These are phyloP conservation scores for Daldinia decipiens DNA, from an alignment of 495 filamentous ascomycete genomes.

Conservation along the genomic window DNA sequence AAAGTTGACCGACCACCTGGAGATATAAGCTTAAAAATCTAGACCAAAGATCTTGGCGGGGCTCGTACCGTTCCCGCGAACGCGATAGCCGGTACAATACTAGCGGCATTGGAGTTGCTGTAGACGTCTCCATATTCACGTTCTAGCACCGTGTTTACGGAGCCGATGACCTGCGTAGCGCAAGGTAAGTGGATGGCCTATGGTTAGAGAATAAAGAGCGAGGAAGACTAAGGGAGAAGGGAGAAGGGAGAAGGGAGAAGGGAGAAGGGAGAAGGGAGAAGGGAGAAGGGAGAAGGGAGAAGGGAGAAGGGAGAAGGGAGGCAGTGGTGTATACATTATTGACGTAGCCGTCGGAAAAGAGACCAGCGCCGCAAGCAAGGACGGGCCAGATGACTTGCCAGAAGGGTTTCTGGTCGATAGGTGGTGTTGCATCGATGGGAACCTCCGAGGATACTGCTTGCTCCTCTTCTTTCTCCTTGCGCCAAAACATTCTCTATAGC, in stretches of 20 bases:
- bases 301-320: too few relatives aligned
- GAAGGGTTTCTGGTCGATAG: constrained; percentile 48
- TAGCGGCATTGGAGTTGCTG: constrained; percentile 69
- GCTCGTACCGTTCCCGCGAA: constrained; percentile 79
- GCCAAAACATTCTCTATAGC: constrained; percentile 33
- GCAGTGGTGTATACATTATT: constrained; percentile 69
- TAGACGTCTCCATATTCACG: constrained; percentile 72
- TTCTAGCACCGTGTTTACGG: constrained; percentile 75
- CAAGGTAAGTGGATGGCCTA: constrained; percentile 15
- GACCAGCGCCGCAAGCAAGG: constrained; percentile 86
- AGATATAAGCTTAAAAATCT: constrained; percentile 17
- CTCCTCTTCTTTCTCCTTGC: constrained; percentile 32
- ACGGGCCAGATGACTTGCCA: constrained; percentile 55
- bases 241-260: too few relatives aligned
- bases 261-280: too few relatives aligned
- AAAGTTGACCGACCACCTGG: constrained; percentile 75
- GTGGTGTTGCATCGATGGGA: constrained; percentile 22
- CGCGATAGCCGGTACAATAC: constrained; percentile 79
- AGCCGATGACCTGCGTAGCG: constrained; percentile 75
- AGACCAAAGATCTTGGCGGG: background rate
- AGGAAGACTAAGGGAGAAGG: background rate
- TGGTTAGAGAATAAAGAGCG: background rate
- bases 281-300: too few relatives aligned
- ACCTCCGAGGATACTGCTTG: constrained; percentile 16
- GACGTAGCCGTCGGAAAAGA: constrained; percentile 92